Evolutionary conservation across 2,329 filamentous ascomycete genomes (phyloP), one percentile per base, ranked within the genome.

Genomic region (Lachnellula occidentalis): DNA sequence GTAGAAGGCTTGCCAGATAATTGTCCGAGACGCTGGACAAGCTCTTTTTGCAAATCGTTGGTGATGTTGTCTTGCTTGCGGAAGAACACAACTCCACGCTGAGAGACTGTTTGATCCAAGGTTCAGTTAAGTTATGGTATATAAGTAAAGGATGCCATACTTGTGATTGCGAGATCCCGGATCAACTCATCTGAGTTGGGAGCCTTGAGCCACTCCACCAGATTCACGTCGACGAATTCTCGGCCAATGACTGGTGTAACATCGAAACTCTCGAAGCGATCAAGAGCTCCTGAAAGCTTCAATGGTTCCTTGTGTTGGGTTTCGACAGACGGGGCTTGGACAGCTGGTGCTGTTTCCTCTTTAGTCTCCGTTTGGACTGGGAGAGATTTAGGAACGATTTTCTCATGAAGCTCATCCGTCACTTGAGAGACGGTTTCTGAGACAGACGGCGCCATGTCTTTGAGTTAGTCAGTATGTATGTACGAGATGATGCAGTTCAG

Each of bases 51-150:
- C 2, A 85, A 74, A 1, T 83, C 80, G 62, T 84, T 78, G 57
- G 76, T 78, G 36, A 87, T 70, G 46, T 74, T 71, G 64, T 85
- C 74, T 58, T 89, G 86, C 17, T 78, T 75, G 19, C 84, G 80
- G 71, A 89, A 86, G 72, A 88, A 87, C 45, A 88, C 83, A 1
- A 88, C 85, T 11, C 85, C 85, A 1, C 86, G 80, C 56, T 82
- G 78, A 1, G 85, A 87, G 61, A 88, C 84, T 57, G 31, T 19
- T 14, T n/a, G 19, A 39, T 42, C n/a, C n/a, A n/a, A n/a, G n/a
- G n/a, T n/a, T n/a, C n/a, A n/a, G 42, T 34, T 37, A 24, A 22
- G 3, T 43, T 86, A n/a, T n/a, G n/a, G n/a, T n/a, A n/a, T n/a
- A n/a, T 85, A 47, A 86, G 3, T 87, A 83, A 17, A 83, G 82